Percentiles rank a stretch among this genome's conserved stretches.
phyloP scores from a whole-genome alignment of 177 flowering plant genomes.

The Vitis hybrid region DNA sequence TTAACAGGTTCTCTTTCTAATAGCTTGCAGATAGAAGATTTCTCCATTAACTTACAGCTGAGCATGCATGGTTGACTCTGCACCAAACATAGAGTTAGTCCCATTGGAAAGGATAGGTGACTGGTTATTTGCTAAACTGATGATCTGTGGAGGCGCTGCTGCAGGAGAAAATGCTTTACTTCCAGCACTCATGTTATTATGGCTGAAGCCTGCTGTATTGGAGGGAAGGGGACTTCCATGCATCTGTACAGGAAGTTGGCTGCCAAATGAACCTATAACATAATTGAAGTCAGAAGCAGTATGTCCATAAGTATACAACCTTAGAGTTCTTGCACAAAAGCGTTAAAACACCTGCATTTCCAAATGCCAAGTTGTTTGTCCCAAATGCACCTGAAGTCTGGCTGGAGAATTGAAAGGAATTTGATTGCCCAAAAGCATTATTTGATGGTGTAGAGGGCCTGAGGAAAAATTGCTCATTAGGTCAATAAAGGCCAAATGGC shows the following conservation, averaged over 20 bases:
- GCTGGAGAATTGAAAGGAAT: slow-evolving; percentile 22
- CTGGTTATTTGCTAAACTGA: slow-evolving; percentile 21
- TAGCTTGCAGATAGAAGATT: background rate
- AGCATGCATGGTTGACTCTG: slow-evolving; percentile 11
- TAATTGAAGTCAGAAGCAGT: background rate
- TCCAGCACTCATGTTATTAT: slow-evolving; percentile 8
- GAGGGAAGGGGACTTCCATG: slow-evolving; percentile 19
- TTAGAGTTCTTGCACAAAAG: background rate
- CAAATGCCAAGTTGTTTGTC: slow-evolving; percentile 28
- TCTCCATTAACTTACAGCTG: slow-evolving; percentile 26
- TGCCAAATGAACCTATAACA: slow-evolving; percentile 25
- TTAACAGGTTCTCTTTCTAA: background rate
- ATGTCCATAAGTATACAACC: background rate
- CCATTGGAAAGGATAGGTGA: slow-evolving; percentile 8
- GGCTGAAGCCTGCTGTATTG: slow-evolving; percentile 15
- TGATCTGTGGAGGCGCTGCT: slow-evolving; percentile 12
- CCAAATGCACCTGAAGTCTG: slow-evolving; percentile 30
- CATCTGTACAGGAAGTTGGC: slow-evolving; percentile 21
- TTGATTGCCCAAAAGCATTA: slow-evolving; percentile 38
- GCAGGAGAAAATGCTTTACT: slow-evolving; percentile 26
- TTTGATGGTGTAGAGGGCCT: slow-evolving; percentile 37
- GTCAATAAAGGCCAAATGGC: background rate
- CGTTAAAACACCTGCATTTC: slow-evolving; percentile 28
- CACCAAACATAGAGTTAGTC: slow-evolving; percentile 14
- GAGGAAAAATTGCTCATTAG: slow-evolving; percentile 12